phyloP scores from a whole-genome alignment of 805 yeast species.

The Myxozyma lipomycoides region DNA sequence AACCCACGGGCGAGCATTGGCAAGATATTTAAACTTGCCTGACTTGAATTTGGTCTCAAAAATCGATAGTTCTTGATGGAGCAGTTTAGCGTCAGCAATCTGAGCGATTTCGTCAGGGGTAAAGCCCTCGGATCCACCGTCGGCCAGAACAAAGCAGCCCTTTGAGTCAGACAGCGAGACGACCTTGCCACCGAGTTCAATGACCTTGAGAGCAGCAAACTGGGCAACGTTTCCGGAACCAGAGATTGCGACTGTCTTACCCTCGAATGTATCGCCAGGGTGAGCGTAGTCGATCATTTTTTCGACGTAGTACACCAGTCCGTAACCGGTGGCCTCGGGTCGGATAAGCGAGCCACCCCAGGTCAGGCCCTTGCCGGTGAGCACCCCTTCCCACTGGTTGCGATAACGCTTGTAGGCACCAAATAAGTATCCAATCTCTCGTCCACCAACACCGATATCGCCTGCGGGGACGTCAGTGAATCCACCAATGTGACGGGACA shows the following conservation, averaged over 20 bases:
- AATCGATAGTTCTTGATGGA: constrained; percentile 49
- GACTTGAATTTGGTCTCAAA: constrained; percentile 32
- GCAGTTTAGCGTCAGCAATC: constrained; percentile 78
- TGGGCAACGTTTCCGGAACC: constrained; percentile 99
- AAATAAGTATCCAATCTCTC: constrained; percentile 89
- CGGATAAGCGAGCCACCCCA: constrained; percentile 99
- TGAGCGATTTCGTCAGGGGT: constrained; percentile 73
- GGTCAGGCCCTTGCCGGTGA: constrained; percentile 94
- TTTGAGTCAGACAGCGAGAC: constrained; percentile 92
- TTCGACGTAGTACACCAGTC: constrained; percentile 93
- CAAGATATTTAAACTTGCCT: constrained; percentile 63
- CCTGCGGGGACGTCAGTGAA: constrained; percentile 99
- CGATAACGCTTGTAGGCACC: constrained; percentile 93
- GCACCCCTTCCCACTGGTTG: constrained; percentile 94
- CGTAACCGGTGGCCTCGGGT: constrained; percentile 99
- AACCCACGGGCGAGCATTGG: constrained; percentile 96
- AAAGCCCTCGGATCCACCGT: constrained; percentile 65
- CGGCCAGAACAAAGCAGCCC: constrained; percentile 64
- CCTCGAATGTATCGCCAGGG: constrained; percentile 64
- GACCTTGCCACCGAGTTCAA: constrained; percentile 94
- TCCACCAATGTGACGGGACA: constrained; percentile 93
- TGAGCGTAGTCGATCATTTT: constrained; percentile 95
- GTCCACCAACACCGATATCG: constrained; percentile 97
- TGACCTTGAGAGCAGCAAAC: constrained; percentile 95
- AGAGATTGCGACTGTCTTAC: constrained; percentile 93